These are phyloP conservation scores for Venturia nashicola DNA, from an alignment of 2,329 filamentous ascomycete species.

Conservation along the genomic window DNA sequence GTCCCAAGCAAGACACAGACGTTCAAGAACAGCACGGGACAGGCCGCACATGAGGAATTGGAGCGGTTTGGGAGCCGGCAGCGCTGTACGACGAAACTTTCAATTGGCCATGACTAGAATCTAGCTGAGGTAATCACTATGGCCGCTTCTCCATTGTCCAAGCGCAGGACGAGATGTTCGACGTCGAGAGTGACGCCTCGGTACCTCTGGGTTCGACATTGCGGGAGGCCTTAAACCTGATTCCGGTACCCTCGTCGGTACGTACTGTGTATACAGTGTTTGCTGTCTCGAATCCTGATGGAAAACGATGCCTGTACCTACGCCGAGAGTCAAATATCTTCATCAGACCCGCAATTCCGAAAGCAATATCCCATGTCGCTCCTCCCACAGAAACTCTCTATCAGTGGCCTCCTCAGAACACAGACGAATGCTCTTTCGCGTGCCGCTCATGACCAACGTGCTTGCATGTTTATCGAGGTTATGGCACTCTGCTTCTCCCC, in stretches of 20 bases:
- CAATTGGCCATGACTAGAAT: background rate
- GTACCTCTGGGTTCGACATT: background rate
- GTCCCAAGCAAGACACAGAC: background rate
- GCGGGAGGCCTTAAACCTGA: background rate
- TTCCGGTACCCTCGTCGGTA: too few relatives aligned
- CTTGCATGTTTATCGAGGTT: background rate
- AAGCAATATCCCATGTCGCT: background rate
- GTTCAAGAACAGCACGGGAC: constrained; percentile 18
- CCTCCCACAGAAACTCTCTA: background rate
- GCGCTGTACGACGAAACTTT: background rate
- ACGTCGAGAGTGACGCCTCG: background rate
- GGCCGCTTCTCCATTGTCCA: background rate
- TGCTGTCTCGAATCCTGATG: too few relatives aligned
- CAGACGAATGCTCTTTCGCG: background rate
- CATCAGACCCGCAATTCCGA: background rate
- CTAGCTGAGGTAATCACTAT: too few relatives aligned
- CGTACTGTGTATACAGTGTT: too few relatives aligned
- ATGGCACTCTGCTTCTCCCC: background rate
- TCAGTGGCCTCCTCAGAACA: background rate
- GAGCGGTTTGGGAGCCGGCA: constrained; percentile 13
- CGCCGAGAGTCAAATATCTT: background rate
- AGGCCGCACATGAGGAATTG: constrained; percentile 22
- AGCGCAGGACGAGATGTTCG: background rate
- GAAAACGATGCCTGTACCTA: too few relatives aligned
- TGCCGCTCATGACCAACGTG: background rate